These are phyloP conservation scores for Ziziphus jujuba DNA, from an alignment of 306 rosid species.

Conservation along the genomic window DNA sequence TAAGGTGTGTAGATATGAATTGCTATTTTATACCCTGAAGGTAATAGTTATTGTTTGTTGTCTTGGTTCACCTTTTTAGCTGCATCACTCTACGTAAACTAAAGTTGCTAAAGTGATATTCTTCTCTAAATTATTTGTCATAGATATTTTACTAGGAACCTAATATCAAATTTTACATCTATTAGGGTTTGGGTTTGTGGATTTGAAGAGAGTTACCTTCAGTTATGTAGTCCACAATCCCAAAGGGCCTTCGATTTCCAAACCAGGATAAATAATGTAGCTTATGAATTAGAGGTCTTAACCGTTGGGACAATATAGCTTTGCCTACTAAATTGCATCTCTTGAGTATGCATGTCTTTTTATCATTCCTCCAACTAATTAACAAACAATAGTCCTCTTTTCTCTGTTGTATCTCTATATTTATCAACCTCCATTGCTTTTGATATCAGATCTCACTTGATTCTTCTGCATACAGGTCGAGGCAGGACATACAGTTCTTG, in stretches of 20 bases:
- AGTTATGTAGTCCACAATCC: background rate
- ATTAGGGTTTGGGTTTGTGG: background rate
- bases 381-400: background rate
- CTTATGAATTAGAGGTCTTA: background rate
- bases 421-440: background rate
- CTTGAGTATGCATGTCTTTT: background rate
- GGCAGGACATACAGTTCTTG: conserved; percentile 71
- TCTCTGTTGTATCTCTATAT: background rate
- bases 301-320: background rate
- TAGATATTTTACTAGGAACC: background rate
- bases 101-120: too few relatives aligned
- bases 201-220: background rate
- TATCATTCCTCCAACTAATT: background rate
- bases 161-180: too few relatives aligned
- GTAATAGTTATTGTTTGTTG: too few relatives aligned
- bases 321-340: background rate
- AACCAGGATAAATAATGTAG: background rate
- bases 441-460: background rate
- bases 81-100: too few relatives aligned
- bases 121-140: background rate
- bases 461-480: conserved; percentile 52
- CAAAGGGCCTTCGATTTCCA: background rate
- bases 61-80: too few relatives aligned
- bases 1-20: too few relatives aligned
- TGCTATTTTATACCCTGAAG: too few relatives aligned